A percentile compares a stretch with the other conserved stretches of the same genome.
These are phyloP conservation scores for Fomes fomentarius DNA, from an alignment of 1,284 basidiomycete genomes.

Conservation along the genomic window DNA sequence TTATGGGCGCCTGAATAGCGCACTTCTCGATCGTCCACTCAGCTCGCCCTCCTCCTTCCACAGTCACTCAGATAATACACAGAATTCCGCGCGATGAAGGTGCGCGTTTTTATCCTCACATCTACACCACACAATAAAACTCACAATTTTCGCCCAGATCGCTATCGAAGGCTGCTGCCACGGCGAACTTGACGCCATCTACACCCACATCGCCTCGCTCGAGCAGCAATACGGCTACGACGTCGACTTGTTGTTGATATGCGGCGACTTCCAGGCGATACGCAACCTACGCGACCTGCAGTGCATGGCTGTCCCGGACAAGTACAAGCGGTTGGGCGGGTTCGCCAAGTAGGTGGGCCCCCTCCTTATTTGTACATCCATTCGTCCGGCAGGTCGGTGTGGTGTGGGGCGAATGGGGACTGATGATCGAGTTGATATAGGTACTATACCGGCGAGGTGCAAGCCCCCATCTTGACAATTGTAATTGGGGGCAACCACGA, in stretches of 20 bases:
- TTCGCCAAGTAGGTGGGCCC: constrained; percentile 74
- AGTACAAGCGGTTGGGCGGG: constrained; percentile 84
- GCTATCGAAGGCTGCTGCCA: constrained; percentile 89
- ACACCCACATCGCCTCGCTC: constrained; percentile 71
- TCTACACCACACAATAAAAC: too few relatives aligned
- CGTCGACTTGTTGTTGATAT: constrained; percentile 87
- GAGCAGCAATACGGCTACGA: constrained; percentile 66
- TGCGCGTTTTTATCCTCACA: not conserved
- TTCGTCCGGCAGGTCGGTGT: too few relatives aligned
- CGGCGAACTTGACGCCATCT: constrained; percentile 87
- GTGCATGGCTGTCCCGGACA: constrained; percentile 90
- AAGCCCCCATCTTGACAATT: constrained; percentile 88
- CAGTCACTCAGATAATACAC: not conserved
- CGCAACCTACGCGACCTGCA: constrained; percentile 87
- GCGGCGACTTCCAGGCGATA: constrained; percentile 96
- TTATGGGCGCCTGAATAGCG: constrained; percentile 7
- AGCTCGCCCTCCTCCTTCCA: not conserved
- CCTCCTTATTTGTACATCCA: too few relatives aligned
- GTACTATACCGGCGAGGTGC: constrained; percentile 86
- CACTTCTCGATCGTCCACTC: not conserved
- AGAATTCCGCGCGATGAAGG: constrained; percentile 12
- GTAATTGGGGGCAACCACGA: constrained; percentile 99
- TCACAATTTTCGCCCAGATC: constrained; percentile 15
- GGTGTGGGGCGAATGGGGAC: not conserved
- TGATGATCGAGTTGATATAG: constrained; percentile 27